phyloP scores from a whole-genome alignment of 1,284 basidiomycete genomes.

The Dichomitus squalens region DNA sequence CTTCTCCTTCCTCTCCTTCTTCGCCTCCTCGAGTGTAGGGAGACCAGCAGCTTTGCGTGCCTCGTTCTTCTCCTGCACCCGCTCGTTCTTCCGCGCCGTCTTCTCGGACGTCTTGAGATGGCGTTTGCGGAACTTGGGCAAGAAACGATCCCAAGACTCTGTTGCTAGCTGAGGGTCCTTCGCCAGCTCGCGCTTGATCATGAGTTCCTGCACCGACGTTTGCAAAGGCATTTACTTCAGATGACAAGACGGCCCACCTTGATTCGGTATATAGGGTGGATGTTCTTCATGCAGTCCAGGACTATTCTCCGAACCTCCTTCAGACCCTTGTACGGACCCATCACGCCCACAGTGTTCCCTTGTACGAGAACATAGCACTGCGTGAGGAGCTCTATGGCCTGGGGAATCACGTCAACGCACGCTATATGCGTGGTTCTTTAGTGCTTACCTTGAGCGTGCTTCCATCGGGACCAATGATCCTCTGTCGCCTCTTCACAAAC shows the following conservation, averaged over 20 bases:
- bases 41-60: slow-evolving; percentile 65
- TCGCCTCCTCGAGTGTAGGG: slow-evolving; percentile 38
- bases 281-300: slow-evolving; percentile 98
- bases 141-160: slow-evolving; percentile 97
- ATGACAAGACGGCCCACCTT: slow-evolving; percentile 58
- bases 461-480: slow-evolving; percentile 97
- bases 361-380: slow-evolving; percentile 98
- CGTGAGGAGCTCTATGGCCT: slow-evolving; percentile 97
- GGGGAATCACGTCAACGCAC: slow-evolving; percentile 2
- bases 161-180: slow-evolving; percentile 96
- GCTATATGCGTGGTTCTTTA: slow-evolving; percentile 2
- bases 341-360: slow-evolving; percentile 96
- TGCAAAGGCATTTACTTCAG: background rate
- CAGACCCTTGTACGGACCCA: slow-evolving; percentile 94
- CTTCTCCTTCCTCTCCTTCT: slow-evolving; percentile 67
- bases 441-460: slow-evolving; percentile 86
- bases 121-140: slow-evolving; percentile 94
- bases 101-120: slow-evolving; percentile 93
- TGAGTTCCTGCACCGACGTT: slow-evolving; percentile 77
- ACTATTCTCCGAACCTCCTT: slow-evolving; percentile 97
- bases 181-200: slow-evolving; percentile 97
- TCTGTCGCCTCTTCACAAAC: slow-evolving; percentile 94
- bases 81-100: slow-evolving; percentile 84
- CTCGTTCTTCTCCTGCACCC: slow-evolving; percentile 53
- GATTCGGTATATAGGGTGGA: slow-evolving; percentile 99